A percentile compares a stretch with the other conserved stretches of the same genome.
Conservation (phyloP, 148 eudicot genomes). For the Persicaria maculosa region DNA sequence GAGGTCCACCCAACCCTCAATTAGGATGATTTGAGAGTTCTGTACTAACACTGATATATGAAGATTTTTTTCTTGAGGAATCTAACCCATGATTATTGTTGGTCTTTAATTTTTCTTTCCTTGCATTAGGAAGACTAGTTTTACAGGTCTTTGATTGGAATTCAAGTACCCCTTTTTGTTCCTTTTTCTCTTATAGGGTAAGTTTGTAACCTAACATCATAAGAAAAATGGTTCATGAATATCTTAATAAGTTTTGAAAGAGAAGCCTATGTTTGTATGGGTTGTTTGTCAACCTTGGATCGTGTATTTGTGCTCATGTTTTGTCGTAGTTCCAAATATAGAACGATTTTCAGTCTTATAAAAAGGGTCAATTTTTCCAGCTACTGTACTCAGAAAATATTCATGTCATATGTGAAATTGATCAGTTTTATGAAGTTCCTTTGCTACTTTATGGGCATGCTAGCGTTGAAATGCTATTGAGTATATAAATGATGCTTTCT, state of each 20-base stretch:
- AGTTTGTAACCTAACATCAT: not conserved
- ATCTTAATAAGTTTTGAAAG: not conserved
- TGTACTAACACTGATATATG: not conserved
- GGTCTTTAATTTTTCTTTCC: not conserved
- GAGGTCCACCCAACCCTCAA: not conserved
- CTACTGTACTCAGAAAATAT: not conserved
- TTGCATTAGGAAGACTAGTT: not conserved
- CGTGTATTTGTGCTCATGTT: not conserved
- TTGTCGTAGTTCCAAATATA: not conserved
- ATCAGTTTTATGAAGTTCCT: not conserved
- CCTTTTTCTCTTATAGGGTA: not conserved
- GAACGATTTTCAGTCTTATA: not conserved
- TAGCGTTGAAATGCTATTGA: not conserved
- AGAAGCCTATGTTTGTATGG: not conserved
- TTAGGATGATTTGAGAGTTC: not conserved
- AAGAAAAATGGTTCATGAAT: not conserved
- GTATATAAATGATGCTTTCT: not conserved
- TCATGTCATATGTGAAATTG: not conserved
- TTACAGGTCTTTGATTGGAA: not conserved
- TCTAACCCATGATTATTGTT: not conserved
- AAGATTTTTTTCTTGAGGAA: not conserved
- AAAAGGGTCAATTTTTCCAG: not conserved
- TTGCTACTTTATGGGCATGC: not conserved
- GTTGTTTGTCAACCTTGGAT: not conserved
- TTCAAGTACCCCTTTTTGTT: not conserved